phyloP scores from a whole-genome alignment of 805 yeast genomes.

The Peterozyma toletana region DNA sequence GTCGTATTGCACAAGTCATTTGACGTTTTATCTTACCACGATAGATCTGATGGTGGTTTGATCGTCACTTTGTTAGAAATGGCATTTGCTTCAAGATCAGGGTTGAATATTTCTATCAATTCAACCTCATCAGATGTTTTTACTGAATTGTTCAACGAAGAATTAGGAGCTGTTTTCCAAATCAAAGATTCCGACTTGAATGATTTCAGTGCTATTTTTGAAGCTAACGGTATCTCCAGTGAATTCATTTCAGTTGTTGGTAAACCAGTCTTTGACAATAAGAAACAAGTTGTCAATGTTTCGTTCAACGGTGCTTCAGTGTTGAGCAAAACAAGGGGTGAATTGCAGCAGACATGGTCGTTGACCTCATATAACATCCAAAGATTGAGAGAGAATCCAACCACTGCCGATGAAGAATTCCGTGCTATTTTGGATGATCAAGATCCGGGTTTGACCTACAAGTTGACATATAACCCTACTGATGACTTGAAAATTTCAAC shows the following conservation, averaged over 20 bases:
- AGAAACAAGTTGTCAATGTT: constrained; percentile 45
- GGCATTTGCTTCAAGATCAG: constrained; percentile 95
- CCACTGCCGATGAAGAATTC: constrained; percentile 81
- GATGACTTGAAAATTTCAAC: constrained; percentile 28
- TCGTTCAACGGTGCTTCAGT: constrained; percentile 37
- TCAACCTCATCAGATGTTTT: constrained; percentile 34
- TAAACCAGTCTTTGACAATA: constrained; percentile 46
- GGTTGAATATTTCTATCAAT: constrained; percentile 49
- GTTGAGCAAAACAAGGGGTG: constrained; percentile 51
- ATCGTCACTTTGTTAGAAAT: constrained; percentile 80
- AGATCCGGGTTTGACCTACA: constrained; percentile 86
- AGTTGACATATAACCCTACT: constrained; percentile 61
- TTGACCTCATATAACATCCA: constrained; percentile 87
- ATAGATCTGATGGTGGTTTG: constrained; percentile 95
- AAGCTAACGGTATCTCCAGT: constrained; percentile 49
- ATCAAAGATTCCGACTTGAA: constrained; percentile 45
- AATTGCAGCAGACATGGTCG: constrained; percentile 78
- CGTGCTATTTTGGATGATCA: constrained; percentile 64
- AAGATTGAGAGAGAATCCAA: constrained; percentile 90
- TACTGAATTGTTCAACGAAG: constrained; percentile 77
- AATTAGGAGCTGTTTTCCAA: constrained; percentile 95
- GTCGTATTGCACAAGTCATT: constrained; percentile 61
- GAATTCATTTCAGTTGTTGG: constrained; percentile 59
- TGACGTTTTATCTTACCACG: constrained; percentile 84
- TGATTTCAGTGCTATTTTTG: constrained; percentile 48